Evolutionary conservation across 352 stramenopile species (phyloP).

Genomic region (Phytophthora pini): DNA sequence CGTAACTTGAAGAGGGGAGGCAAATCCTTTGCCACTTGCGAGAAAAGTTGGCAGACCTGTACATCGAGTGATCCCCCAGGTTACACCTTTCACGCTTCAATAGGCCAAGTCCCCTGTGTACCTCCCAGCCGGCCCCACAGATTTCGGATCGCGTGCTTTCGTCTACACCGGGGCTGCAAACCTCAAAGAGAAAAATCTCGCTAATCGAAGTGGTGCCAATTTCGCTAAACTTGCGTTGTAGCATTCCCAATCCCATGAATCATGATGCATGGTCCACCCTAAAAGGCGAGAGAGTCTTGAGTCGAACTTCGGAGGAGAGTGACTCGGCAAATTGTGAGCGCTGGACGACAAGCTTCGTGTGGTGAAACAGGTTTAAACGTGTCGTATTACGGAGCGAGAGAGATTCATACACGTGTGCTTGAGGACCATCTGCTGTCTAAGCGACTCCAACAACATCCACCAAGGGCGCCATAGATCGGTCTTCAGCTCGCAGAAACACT

Average conservation of each 20-base stretch:
- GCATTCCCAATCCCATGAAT: neutral
- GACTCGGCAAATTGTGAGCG: neutral
- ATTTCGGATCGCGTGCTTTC: neutral
- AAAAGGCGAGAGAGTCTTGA: too few species aligned
- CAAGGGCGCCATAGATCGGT: neutral
- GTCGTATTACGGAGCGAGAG: too few species aligned
- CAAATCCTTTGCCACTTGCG: neutral
- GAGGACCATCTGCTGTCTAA: neutral
- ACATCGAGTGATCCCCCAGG: neutral
- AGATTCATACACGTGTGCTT: neutral
- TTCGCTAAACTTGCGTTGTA: neutral
- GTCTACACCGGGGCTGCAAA: neutral
- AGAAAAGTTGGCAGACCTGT: neutral
- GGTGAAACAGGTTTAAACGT: too few species aligned
- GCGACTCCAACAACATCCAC: conserved; percentile 2
- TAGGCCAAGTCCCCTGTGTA: neutral
- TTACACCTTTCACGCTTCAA: neutral
- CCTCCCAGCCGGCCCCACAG: neutral
- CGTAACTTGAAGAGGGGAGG: neutral
- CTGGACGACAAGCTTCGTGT: neutral
- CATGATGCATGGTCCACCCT: neutral
- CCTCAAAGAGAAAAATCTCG: neutral
- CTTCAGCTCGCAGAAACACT: neutral
- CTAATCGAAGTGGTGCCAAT: neutral
- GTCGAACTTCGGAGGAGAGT: neutral